Conservation (phyloP, 805 yeast species). For the Hanseniaspora lachancei region DNA sequence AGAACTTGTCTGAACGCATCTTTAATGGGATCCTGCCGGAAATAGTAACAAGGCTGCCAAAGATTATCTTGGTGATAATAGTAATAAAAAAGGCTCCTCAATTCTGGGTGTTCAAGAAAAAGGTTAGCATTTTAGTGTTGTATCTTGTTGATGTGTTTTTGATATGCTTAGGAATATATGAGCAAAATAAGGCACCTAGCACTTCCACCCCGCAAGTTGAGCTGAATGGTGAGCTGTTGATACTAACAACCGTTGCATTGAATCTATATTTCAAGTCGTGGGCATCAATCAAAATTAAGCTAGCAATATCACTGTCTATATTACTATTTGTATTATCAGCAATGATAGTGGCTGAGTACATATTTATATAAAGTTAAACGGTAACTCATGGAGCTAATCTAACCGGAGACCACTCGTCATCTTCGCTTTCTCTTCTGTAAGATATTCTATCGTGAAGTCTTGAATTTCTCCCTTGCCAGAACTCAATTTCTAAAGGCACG, state of each 20-base stretch:
- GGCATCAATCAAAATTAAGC: neutral
- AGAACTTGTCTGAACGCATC: neutral
- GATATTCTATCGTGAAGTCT: slow-evolving; percentile 83
- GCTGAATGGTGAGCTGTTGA: neutral
- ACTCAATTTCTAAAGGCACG: slow-evolving; percentile 81
- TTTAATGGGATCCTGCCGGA: neutral
- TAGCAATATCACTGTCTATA: neutral
- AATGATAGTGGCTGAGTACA: neutral
- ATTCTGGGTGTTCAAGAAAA: neutral
- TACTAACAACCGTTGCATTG: neutral
- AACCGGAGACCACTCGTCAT: slow-evolving; percentile 45
- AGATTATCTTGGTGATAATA: neutral
- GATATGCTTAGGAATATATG: neutral
- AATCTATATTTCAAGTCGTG: neutral
- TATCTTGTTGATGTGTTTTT: neutral
- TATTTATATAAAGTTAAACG: neutral
- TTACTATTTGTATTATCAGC: neutral
- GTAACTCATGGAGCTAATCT: slow-evolving; percentile 56
- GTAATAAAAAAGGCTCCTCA: neutral
- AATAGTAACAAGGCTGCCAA: neutral
- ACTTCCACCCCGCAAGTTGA: neutral
- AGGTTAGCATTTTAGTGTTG: neutral
- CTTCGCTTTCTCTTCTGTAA: slow-evolving; percentile 44
- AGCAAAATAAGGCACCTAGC: neutral
- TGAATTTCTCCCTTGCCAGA: slow-evolving; percentile 92